phyloP scores from a whole-genome alignment of 805 yeast species.

The Yamadazyma insecticola region DNA sequence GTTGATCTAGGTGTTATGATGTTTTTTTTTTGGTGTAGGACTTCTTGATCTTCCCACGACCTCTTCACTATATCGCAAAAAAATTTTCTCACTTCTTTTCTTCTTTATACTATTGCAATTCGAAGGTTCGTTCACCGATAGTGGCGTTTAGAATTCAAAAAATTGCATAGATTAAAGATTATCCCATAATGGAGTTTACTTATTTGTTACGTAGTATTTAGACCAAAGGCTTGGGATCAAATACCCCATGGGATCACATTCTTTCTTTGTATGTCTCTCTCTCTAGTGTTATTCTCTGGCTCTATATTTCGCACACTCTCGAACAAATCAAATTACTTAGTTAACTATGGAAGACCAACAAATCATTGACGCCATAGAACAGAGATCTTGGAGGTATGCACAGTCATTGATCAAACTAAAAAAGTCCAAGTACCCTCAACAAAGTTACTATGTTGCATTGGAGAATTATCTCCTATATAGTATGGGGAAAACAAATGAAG shows the following conservation, averaged over 20 bases:
- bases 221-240: conserved; percentile 25
- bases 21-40: too few relatives aligned
- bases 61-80: too few relatives aligned
- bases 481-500: conserved; percentile 27
- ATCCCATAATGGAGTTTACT: conserved; percentile 18
- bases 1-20: too few relatives aligned
- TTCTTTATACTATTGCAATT: conserved; percentile 12
- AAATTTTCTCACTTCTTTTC: too few relatives aligned
- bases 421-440: conserved; percentile 51
- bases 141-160: conserved; percentile 15
- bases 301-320: not conserved
- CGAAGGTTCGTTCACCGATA: conserved; percentile 14
- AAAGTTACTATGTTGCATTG: conserved; percentile 50
- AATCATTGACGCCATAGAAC: conserved; percentile 41
- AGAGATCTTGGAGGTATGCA: conserved; percentile 54
- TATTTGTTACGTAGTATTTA: conserved; percentile 6
- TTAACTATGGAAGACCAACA: conserved; percentile 10
- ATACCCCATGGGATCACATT: conserved; percentile 10
- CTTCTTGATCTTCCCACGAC: too few relatives aligned
- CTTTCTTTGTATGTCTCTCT: not conserved
- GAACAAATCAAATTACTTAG: not conserved
- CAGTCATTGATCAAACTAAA: conserved; percentile 43
- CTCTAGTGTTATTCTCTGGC: too few relatives aligned
- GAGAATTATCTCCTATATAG: conserved; percentile 29
- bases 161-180: conserved; percentile 13